Evolutionary conservation across 1,284 basidiomycete genomes (phyloP), one percentile per base, ranked within the genome.

Genomic region (Marasmius oreades): DNA sequence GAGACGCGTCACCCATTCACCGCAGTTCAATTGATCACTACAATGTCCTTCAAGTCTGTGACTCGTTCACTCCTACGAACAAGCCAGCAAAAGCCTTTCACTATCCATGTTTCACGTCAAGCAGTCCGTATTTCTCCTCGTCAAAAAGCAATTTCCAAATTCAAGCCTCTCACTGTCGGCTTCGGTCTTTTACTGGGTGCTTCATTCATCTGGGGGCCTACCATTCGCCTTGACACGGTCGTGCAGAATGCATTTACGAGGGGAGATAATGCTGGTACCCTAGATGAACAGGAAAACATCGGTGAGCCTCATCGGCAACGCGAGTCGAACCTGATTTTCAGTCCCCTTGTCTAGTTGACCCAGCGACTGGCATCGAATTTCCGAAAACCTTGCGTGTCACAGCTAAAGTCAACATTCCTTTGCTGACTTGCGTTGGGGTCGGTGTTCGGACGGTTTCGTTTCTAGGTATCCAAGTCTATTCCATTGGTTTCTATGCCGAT

Each of bases 361-460:
- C 84, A 42, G 86, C 82, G 16, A 89, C 89, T 2, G 82, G 81
- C 8, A 83, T 92, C 59, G 73, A 77, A 57, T 92, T 92, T 65
- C 90, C 90, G 2, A 85, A 76, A 48, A 78, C 75, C 3, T 73
- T 91, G 18, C 75, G 66, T 20, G 76, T 89, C 33, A 80, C 84
- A 26, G 84, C 87, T 22, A 86, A 83, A 64, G 70, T 78, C 11
- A 77, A 80, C 7, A 69, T 82, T 12, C 83, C 86, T 10, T 73
- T 77, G 1, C 80, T 91, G 63, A 78, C 82, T 16, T 78, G 95
- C 5, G 73, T 95, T 11, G 93, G 93, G 1, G 73, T 91, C 1
- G 93, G 93, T 44, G 90, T 93, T 31, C 78, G 93, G 44, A 92
- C 86, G 0, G 93, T 95, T 44, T 90, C 90, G 11, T 93, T 95